Percentiles rank a stretch among this genome's conserved stretches.
Evolutionary conservation across 1,284 basidiomycete species (phyloP).

Genomic region (Ganoderma lucidum): DNA sequence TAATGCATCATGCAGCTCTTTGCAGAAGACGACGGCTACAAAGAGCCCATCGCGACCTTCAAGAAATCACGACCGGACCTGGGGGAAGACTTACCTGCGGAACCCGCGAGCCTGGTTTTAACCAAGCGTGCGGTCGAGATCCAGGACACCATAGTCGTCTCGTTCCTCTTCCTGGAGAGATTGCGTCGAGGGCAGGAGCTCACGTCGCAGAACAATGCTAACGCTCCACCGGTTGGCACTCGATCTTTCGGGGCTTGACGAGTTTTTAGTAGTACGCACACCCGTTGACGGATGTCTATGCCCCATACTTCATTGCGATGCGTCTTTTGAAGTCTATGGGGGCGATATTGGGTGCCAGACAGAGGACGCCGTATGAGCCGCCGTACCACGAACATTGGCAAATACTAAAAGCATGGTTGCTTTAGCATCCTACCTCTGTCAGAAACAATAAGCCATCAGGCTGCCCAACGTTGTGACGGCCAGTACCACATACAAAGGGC

Average conservation of each 20-base stretch:
- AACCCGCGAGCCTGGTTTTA: slow-evolving; percentile 44
- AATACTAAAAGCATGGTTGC: neutral
- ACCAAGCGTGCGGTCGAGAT: slow-evolving; percentile 44
- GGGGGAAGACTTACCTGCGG: slow-evolving; percentile 27
- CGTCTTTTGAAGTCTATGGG: neutral
- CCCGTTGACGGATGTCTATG: neutral
- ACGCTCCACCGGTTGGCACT: slow-evolving; percentile 1
- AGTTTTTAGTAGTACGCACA: neutral
- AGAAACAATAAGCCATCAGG: neutral
- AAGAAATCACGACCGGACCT: slow-evolving; percentile 40
- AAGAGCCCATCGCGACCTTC: slow-evolving; percentile 47
- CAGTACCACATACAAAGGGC: neutral
- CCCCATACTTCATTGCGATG: neutral
- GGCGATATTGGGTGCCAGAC: neutral
- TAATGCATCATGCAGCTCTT: slow-evolving; percentile 41
- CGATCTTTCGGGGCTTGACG: neutral
- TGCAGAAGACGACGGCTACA: slow-evolving; percentile 39
- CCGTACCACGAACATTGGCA: neutral
- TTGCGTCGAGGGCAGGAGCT: slow-evolving; percentile 27
- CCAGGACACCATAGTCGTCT: slow-evolving; percentile 46
- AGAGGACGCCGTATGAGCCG: neutral
- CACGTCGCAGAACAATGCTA: slow-evolving; percentile 19
- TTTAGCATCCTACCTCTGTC: neutral
- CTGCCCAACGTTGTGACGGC: neutral
- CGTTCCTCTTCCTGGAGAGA: slow-evolving; percentile 50